Base-by-base conservation (phyloP, 2,329 filamentous ascomycete genomes). In the Rachicladosporium sp. region DNA sequence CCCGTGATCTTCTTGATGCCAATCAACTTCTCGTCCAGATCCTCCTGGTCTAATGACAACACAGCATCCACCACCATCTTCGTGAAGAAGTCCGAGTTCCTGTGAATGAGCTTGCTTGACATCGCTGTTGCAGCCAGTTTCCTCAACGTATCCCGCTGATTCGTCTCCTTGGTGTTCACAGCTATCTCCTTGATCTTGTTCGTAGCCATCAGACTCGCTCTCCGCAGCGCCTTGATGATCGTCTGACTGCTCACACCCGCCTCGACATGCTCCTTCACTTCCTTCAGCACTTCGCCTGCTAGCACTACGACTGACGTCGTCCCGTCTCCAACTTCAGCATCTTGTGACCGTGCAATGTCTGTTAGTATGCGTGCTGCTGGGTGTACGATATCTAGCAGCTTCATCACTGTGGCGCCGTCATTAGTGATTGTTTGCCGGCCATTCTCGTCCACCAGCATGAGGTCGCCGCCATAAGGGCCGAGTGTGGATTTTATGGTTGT, bases 101-200 rank as follows among this genome's bases (percentile, higher is more conserved):
- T 76, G 76, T 96, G 93, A 61, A 98, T 96, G 53, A 98, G 72
- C 73, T 98, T 98, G 75, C 88, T 95, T 64, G 88, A 96, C 91
- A 98, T 98, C 52, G 91, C 91, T 19, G 91, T 98, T 29, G 76
- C 86, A 21, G 91, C 91, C 53, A 98, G 71, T 67, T 94, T 93
- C 61, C 71, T 67, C 45, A 98, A 73, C 32, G 88, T 96, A 53
- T 95, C 88, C 52, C 84, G 78, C 65, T 81, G 82, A 65, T 83
- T 89, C 43, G 72, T 76, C 61, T 93, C 86, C 51, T 78, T 75
- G 40, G 86, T 88, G 65, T 79, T 79, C 50, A 96, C 77, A 35
- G 88, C 82, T 61, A 98, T 94, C 68, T 98, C 91, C 74, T 93
- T 93, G 63, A 98, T 81, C 73, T 95, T 96, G 73, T 96, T 96